Percentiles rank a stretch among this genome's conserved stretches.
These are phyloP conservation scores for Pseudocercospora cruenta DNA, from an alignment of 2,329 filamentous ascomycete genomes.

Conservation along the genomic window DNA sequence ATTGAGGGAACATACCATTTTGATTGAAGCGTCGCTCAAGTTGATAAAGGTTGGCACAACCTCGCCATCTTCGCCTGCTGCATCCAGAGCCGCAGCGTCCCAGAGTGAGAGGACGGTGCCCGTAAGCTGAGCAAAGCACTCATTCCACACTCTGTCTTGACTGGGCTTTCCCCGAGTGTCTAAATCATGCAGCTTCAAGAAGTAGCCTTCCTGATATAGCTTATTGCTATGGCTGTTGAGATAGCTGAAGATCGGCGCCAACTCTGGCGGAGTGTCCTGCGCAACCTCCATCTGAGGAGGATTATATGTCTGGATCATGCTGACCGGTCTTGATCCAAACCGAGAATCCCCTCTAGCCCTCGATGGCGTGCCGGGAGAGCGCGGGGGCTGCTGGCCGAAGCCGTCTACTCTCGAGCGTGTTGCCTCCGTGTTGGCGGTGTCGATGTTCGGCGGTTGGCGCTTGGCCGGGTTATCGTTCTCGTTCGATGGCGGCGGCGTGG, in stretches of 20 bases:
- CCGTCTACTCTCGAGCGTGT: slow-evolving; percentile 39
- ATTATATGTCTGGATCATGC: slow-evolving; percentile 83
- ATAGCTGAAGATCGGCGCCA: slow-evolving; percentile 91
- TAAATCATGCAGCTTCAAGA: slow-evolving; percentile 92
- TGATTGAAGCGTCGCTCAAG: slow-evolving; percentile 93
- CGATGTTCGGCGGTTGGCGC: slow-evolving; percentile 29
- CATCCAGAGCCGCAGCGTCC: slow-evolving; percentile 91
- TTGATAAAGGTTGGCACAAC: slow-evolving; percentile 94
- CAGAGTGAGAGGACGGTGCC: slow-evolving; percentile 93
- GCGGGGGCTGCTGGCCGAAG: slow-evolving; percentile 44
- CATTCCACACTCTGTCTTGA: slow-evolving; percentile 84
- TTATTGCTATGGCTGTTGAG: slow-evolving; percentile 96
- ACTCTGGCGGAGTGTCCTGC: slow-evolving; percentile 84
- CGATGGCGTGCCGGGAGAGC: slow-evolving; percentile 41
- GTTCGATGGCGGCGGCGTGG: slow-evolving; percentile 21
- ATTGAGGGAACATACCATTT: slow-evolving; percentile 69
- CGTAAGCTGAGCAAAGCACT: slow-evolving; percentile 95
- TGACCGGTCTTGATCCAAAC: slow-evolving; percentile 70
- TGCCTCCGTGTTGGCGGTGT: slow-evolving; percentile 28
- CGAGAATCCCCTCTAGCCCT: slow-evolving; percentile 52
- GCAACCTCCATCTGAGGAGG: slow-evolving; percentile 84
- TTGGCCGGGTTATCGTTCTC: slow-evolving; percentile 24
- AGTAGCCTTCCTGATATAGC: slow-evolving; percentile 96
- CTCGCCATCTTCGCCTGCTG: slow-evolving; percentile 80
- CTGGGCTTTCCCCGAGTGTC: slow-evolving; percentile 88